Evolutionary conservation across 2,329 filamentous ascomycete species (phyloP).

Genomic region (Scopulariopsis brevicaulis): DNA sequence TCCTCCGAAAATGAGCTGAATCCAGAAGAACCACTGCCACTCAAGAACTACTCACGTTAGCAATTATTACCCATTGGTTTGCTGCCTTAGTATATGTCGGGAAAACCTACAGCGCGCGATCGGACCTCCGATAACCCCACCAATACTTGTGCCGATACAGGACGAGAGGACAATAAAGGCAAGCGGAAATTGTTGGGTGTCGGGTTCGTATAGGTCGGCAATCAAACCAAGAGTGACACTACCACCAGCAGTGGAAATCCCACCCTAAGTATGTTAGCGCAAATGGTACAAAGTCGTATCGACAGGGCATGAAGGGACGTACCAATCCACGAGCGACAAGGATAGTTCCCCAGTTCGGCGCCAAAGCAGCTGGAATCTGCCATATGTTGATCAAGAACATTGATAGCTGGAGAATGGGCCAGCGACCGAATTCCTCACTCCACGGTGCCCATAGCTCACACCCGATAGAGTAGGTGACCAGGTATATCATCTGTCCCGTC

Average conservation of each 20-base stretch:
- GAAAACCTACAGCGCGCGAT: background rate
- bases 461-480: background rate
- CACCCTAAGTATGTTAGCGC: background rate
- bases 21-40: background rate
- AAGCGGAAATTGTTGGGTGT: background rate
- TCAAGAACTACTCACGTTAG: background rate
- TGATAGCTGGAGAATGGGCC: background rate
- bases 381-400: background rate
- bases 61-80: background rate
- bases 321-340: background rate
- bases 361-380: background rate
- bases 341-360: background rate
- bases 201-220: background rate
- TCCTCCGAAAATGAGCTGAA: background rate
- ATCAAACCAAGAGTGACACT: background rate
- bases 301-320: background rate
- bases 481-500: background rate
- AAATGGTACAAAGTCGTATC: background rate
- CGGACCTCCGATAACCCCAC: background rate
- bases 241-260: background rate
- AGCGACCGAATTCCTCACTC: background rate
- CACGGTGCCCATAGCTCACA: background rate
- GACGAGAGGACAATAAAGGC: background rate
- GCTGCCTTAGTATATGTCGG: background rate
- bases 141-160: background rate